Percentiles rank a stretch among this genome's conserved stretches.
These are phyloP conservation scores for Alternaria brassicae DNA, from an alignment of 2,329 filamentous ascomycete genomes.

Conservation along the genomic window DNA sequence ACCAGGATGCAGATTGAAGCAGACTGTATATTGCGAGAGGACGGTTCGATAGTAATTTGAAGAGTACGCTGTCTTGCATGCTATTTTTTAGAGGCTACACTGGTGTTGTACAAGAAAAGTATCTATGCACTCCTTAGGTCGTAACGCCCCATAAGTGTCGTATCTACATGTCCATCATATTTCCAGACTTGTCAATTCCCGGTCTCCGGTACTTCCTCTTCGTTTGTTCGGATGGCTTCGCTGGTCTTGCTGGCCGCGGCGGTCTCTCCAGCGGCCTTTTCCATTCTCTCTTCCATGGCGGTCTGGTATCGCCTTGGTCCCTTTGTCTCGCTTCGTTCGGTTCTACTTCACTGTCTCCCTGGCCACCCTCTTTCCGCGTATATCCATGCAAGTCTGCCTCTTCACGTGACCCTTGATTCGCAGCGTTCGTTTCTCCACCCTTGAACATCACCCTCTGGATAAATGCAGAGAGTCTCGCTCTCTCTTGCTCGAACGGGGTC, in stretches of 20 bases:
- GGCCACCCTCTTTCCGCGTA: slow-evolving; percentile 4
- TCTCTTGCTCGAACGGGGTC: slow-evolving; percentile 33
- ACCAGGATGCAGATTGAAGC: neutral
- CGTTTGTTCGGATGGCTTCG: neutral
- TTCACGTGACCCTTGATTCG: neutral
- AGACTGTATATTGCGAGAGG: neutral
- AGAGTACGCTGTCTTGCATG: neutral
- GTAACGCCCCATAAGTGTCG: neutral
- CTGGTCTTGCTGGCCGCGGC: neutral
- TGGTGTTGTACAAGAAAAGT: slow-evolving; percentile 10
- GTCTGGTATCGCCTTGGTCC: neutral
- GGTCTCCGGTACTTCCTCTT: neutral
- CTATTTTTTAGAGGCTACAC: neutral
- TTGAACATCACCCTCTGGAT: slow-evolving; percentile 31
- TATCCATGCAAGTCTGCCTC: slow-evolving; percentile 24
- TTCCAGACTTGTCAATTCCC: neutral
- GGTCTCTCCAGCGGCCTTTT: slow-evolving; percentile 21
- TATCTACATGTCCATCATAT: slow-evolving; percentile 3
- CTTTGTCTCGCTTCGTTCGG: neutral
- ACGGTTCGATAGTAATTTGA: neutral
- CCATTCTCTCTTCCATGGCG: slow-evolving; percentile 26
- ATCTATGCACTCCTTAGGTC: neutral
- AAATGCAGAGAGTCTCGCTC: slow-evolving; percentile 36
- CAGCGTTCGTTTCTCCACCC: slow-evolving; percentile 2
- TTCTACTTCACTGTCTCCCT: neutral